These are phyloP conservation scores for Neoboletus subvelutipes DNA, from an alignment of 768 basidiomycete genomes.

Conservation along the genomic window DNA sequence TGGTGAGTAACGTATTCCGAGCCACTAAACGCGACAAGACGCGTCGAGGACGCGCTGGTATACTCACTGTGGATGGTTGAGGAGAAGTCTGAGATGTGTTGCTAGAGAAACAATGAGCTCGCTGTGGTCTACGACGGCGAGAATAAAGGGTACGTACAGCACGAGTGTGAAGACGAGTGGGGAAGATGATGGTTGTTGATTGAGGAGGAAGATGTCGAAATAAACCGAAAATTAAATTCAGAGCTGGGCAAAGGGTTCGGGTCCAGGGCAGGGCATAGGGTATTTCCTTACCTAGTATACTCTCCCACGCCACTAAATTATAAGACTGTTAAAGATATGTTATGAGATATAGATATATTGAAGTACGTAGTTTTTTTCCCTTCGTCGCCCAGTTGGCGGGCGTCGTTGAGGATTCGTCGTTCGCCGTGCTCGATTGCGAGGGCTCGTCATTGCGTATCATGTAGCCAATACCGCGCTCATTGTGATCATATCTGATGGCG, in stretches of 20 bases:
- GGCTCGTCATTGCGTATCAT: neutral
- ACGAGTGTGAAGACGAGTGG: slow-evolving; percentile 29
- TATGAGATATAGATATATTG: neutral
- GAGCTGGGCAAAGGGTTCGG: slow-evolving; percentile 73
- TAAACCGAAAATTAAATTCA: slow-evolving; percentile 64
- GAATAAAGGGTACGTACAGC: slow-evolving; percentile 40
- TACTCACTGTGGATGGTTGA: slow-evolving; percentile 42
- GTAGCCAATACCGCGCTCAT: neutral
- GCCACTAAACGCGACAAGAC: slow-evolving; percentile 27
- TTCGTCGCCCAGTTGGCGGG: neutral
- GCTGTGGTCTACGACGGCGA: slow-evolving; percentile 33
- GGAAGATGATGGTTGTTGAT: slow-evolving; percentile 49
- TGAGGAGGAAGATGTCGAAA: slow-evolving; percentile 44
- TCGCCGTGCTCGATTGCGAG: neutral
- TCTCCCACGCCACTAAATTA: slow-evolving; percentile 29
- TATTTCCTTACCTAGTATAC: slow-evolving; percentile 17
- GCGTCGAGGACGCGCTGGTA: slow-evolving; percentile 39
- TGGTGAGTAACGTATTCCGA: slow-evolving; percentile 19
- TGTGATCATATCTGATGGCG: neutral
- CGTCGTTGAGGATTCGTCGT: slow-evolving; percentile 1
- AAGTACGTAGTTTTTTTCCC: neutral
- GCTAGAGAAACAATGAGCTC: slow-evolving; percentile 35
- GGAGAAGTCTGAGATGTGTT: slow-evolving; percentile 17
- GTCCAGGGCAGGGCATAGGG: slow-evolving; percentile 41
- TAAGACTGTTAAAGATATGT: slow-evolving; percentile 12